phyloP scores from a whole-genome alignment of 2,329 filamentous ascomycete genomes.

The Gyromitra esculenta region DNA sequence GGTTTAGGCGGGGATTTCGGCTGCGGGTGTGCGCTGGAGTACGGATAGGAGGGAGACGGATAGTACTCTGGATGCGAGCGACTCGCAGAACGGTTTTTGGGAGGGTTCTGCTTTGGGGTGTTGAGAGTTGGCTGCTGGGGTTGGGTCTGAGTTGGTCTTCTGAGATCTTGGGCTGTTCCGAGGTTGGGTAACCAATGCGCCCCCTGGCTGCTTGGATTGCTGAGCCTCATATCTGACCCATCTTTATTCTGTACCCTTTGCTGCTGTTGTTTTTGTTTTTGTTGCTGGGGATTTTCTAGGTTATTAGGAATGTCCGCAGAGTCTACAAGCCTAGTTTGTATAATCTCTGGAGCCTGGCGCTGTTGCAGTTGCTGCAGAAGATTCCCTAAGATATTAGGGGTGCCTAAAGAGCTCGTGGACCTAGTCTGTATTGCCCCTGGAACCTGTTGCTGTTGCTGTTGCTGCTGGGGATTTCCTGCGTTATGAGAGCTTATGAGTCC shows the following conservation, averaged over 20 bases:
- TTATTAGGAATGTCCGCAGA: not conserved
- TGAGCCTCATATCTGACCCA: not conserved
- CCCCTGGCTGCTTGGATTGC: not conserved
- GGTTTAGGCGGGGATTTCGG: not conserved
- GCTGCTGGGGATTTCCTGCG: no score
- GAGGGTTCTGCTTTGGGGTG: not conserved
- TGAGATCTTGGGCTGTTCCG: not conserved
- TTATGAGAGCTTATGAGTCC: no score
- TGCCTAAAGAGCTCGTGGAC: no score
- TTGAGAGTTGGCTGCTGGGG: not conserved
- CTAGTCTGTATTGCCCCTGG: no score
- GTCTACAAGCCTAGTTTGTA: no score
- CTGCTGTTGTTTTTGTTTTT: not conserved
- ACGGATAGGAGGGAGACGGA: not conserved
- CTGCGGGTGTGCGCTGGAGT: not conserved
- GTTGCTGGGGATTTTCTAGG: no score
- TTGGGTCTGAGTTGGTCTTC: not conserved
- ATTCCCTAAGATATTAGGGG: no score
- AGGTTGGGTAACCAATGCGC: not conserved
- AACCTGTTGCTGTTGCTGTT: no score
- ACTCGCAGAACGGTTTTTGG: not conserved
- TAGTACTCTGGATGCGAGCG: not conserved
- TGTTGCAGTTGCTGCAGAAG: no score
- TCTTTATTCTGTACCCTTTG: not conserved
- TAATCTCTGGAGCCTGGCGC: no score